Evolutionary conservation across 208 protist genomes (phyloP), one percentile per base, ranked within the genome.

Genomic region (Perkinsela sp.): DNA sequence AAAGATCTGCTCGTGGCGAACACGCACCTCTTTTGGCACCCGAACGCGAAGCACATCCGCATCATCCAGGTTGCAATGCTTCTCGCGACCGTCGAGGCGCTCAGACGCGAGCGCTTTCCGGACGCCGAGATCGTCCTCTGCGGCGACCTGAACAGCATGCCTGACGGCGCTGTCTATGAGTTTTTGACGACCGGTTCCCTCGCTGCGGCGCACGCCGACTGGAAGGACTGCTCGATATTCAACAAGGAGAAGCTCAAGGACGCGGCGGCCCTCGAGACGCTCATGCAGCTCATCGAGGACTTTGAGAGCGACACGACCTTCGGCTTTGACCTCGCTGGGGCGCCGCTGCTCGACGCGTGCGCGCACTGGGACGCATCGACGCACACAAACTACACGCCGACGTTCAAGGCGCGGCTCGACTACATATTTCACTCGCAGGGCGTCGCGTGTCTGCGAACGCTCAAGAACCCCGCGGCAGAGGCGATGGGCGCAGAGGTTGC

Each of bases 1-100:
- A 32, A 57, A 0, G 28, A 68, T 31, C 2, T 93, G 1, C 74
- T 93, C 0, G 71, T 90, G 28, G 85, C 80, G 48, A 93, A 90
- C 76, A 93, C 88, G 28, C 88, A 93, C 73, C 78, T 93, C 32
- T 93, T 90, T 73, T 93, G 83, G 74, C 88, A 91, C 71, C 80
- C 88, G 30, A 86, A 88, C 66, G 88, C 77, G 0, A 89, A 83
- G 68, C 88, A 93, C 73, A 82, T 93, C 70, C 88, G 88, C 67
- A 71, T 87, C n/a, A 68, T 93, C n/a, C 88, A 93, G 69, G 68
- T 71, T 28, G 84, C 78, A 71, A 79, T 90, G 74, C 48, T 90
- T 67, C 40, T 89, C 29, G 40, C 80, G 32, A 72, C 68, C 66
- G 31, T 89, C 32, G 69, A 79, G 28, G 2, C 31, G 1, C 32